Conservation (phyloP, 345 rosid species). For the Gossypium longicalyx region DNA sequence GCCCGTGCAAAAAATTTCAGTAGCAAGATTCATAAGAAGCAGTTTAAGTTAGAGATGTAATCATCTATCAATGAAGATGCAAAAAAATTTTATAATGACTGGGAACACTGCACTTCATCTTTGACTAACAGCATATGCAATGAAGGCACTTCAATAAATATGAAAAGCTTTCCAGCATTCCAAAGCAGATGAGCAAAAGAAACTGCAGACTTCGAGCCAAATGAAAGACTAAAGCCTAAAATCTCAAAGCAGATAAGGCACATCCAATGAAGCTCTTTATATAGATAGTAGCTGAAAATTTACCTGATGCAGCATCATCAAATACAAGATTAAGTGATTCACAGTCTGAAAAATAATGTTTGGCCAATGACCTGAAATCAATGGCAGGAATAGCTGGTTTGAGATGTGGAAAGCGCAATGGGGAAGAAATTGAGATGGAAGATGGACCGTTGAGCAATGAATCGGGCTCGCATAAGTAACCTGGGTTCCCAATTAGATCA, state of each 20-base stretch:
- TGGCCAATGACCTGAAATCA: constrained; percentile 83
- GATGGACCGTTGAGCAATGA: constrained; percentile 95
- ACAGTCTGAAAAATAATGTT: constrained; percentile 80
- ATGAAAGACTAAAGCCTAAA: background rate
- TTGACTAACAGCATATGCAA: background rate
- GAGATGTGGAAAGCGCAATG: constrained; percentile 83
- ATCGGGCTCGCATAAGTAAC: constrained; percentile 82
- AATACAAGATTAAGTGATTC: constrained; percentile 76
- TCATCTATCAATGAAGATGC: background rate
- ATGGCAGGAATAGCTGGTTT: constrained; percentile 58
- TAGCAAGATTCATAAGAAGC: background rate
- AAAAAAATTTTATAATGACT: background rate
- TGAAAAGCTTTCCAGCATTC: constrained; percentile 3
- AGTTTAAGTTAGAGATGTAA: background rate
- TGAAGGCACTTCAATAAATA: background rate
- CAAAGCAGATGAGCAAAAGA: background rate
- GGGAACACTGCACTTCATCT: background rate
- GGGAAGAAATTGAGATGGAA: constrained; percentile 86
- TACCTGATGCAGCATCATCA: constrained; percentile 76
- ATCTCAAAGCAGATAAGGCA: background rate
- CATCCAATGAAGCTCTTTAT: background rate
- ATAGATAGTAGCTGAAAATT: constrained; percentile 3
- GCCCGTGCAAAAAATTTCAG: background rate
- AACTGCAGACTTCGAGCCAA: background rate
- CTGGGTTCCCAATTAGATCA: constrained; percentile 90